Evolutionary conservation across 306 rosid genomes (phyloP).

Genomic region (Quercus ilex): DNA sequence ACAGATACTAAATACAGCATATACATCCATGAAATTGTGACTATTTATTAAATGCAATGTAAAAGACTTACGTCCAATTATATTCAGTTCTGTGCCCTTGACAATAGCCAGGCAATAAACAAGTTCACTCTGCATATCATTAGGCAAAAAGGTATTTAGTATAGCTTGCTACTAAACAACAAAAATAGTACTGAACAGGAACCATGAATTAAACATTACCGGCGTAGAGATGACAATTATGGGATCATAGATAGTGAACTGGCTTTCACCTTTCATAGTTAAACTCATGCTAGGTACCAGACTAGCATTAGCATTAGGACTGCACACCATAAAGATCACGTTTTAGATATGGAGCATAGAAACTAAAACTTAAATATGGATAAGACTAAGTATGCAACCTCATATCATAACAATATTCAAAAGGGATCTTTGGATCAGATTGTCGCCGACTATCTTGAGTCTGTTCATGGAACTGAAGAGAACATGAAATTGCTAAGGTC

Average conservation of each 20-base stretch:
- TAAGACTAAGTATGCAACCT: constrained; percentile 46
- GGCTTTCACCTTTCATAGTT: constrained; percentile 83
- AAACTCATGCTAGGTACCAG: constrained; percentile 66
- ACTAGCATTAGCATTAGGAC: constrained; percentile 70
- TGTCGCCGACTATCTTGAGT: constrained; percentile 56
- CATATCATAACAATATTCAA: constrained; percentile 86
- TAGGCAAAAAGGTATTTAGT: constrained; percentile 19
- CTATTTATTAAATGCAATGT: constrained; percentile 13
- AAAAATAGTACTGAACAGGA: not conserved
- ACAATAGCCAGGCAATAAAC: constrained; percentile 86
- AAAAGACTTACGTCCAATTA: constrained; percentile 83
- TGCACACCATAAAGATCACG: constrained; percentile 40
- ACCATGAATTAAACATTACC: constrained; percentile 35
- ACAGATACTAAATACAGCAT: not conserved
- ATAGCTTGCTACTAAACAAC: constrained; percentile 14
- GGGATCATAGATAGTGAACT: constrained; percentile 69
- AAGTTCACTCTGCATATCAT: constrained; percentile 59
- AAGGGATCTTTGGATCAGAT: constrained; percentile 75
- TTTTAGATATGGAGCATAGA: constrained; percentile 17
- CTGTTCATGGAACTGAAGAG: constrained; percentile 75
- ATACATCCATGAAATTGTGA: not conserved
- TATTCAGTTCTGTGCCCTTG: constrained; percentile 69
- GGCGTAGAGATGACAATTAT: constrained; percentile 67
- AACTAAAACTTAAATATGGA: constrained; percentile 2
- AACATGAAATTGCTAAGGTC: constrained; percentile 16